A percentile compares a stretch with the other conserved stretches of the same genome.
Conservation (phyloP, 305 asterid genomes). For the Euphrasia arctica region DNA sequence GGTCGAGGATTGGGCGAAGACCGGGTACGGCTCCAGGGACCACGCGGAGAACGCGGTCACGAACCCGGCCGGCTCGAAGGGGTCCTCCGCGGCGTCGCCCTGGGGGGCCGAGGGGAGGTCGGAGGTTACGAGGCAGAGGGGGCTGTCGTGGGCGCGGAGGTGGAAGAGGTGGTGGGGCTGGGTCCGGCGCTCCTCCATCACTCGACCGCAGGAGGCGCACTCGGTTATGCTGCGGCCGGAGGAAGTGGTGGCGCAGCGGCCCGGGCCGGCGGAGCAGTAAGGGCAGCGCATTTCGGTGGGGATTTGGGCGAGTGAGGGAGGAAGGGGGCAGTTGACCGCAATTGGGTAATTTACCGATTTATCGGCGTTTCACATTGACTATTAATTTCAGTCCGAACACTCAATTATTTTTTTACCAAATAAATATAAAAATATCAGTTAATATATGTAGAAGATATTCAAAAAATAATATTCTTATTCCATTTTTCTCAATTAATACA, state of each 20-base stretch:
- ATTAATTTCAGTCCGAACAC: background rate
- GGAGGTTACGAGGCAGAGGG: slow-evolving; percentile 90
- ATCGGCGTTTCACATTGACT: background rate
- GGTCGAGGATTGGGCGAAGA: slow-evolving; percentile 68
- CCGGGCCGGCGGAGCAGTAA: slow-evolving; percentile 72
- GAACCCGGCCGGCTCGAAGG: slow-evolving; percentile 85
- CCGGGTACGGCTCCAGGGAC: slow-evolving; percentile 91
- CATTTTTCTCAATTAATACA: too few species aligned
- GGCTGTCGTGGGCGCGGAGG: slow-evolving; percentile 85
- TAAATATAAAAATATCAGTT: too few species aligned
- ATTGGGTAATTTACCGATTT: background rate
- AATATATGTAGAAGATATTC: too few species aligned
- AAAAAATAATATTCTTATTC: too few species aligned
- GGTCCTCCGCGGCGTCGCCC: slow-evolving; percentile 62
- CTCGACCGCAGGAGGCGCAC: slow-evolving; percentile 88
- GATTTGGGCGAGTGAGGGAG: background rate
- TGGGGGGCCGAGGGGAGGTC: slow-evolving; percentile 61
- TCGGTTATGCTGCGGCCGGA: slow-evolving; percentile 70
- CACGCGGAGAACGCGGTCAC: slow-evolving; percentile 96
- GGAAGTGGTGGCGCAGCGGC: slow-evolving; percentile 75
- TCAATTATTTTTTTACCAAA: background rate
- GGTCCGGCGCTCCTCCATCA: slow-evolving; percentile 75
- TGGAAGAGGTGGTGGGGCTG: slow-evolving; percentile 96
- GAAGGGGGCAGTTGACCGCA: slow-evolving; percentile 8
- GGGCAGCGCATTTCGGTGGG: slow-evolving; percentile 74